phyloP scores from a whole-genome alignment of 2,329 filamentous ascomycete species.

The Fusarium euwallaceae region DNA sequence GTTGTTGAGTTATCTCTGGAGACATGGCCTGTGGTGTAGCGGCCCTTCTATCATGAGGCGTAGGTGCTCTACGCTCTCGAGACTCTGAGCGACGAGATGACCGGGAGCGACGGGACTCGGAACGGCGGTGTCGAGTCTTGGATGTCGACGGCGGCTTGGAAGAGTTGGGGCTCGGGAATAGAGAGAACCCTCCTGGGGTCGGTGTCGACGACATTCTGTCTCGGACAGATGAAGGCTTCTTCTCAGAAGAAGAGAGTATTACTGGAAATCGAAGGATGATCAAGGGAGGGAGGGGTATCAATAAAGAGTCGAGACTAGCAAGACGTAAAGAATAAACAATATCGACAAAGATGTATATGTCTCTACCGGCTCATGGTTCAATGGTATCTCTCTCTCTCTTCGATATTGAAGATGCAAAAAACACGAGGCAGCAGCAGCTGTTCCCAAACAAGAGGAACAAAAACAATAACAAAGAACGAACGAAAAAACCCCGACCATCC shows the following conservation, averaged over 20 bases:
- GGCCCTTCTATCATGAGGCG: slow-evolving; percentile 52
- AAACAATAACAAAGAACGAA: neutral
- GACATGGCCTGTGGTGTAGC: slow-evolving; percentile 40
- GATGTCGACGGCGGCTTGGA: slow-evolving; percentile 48
- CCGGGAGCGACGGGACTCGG: slow-evolving; percentile 47
- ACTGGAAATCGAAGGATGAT: slow-evolving; percentile 17
- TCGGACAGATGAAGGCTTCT: slow-evolving; percentile 43
- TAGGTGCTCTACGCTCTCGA: slow-evolving; percentile 52
- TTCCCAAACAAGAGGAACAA: neutral
- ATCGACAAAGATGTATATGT: slow-evolving; percentile 12
- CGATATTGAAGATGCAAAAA: neutral
- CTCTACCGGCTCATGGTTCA: slow-evolving; percentile 47
- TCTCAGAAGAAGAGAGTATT: slow-evolving; percentile 43
- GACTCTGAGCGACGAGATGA: slow-evolving; percentile 53
- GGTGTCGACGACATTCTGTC: slow-evolving; percentile 55
- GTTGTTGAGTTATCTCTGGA: slow-evolving; percentile 39
- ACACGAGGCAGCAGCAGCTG: slow-evolving; percentile 9
- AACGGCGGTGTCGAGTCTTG: slow-evolving; percentile 57
- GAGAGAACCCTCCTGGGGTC: slow-evolving; percentile 65
- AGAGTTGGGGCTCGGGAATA: slow-evolving; percentile 66
- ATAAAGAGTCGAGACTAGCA: slow-evolving; percentile 20
- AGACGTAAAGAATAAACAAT: slow-evolving; percentile 4
- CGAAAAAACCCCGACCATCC: slow-evolving; percentile 2
- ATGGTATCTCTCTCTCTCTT: slow-evolving; percentile 3
- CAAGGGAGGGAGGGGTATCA: slow-evolving; percentile 32